Evolutionary conservation across 2,329 filamentous ascomycete genomes (phyloP).

Genomic region (Xylariaceae sp.): DNA sequence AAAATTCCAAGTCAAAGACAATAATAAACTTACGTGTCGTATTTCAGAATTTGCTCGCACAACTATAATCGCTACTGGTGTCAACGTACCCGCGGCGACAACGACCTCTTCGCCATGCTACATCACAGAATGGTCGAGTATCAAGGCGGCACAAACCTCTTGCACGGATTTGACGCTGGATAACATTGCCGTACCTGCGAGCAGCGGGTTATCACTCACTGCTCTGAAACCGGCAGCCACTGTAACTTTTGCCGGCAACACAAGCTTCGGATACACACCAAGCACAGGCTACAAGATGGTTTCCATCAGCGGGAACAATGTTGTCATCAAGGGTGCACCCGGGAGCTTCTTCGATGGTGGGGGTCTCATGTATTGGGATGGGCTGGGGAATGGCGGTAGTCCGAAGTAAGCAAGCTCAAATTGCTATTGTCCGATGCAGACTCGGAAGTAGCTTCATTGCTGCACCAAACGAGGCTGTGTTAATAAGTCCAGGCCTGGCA

Average conservation of each 20-base stretch:
- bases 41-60: no score
- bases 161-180: constrained; percentile 20
- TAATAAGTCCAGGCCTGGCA: not conserved
- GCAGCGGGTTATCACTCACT: constrained; percentile 34
- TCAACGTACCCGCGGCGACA: not conserved
- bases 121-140: not conserved
- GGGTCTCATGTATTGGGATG: not conserved
- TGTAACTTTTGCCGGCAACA: constrained; percentile 50
- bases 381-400: not conserved
- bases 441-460: not conserved
- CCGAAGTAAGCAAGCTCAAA: not conserved
- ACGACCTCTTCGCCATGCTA: not conserved
- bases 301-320: constrained; percentile 43
- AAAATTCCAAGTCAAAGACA: no score
- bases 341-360: constrained; percentile 23
- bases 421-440: not conserved
- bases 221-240: constrained; percentile 32
- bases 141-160: constrained; percentile 2
- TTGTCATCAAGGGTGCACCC: constrained; percentile 39
- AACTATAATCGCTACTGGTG: no score
- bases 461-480: not conserved
- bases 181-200: constrained; percentile 34
- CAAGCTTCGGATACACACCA: constrained; percentile 50
- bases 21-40: no score
- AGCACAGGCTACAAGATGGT: constrained; percentile 48